A percentile compares a stretch with the other conserved stretches of the same genome.
Conservation (phyloP, 2,329 filamentous ascomycete species). For the Parafenestella ontariensis region DNA sequence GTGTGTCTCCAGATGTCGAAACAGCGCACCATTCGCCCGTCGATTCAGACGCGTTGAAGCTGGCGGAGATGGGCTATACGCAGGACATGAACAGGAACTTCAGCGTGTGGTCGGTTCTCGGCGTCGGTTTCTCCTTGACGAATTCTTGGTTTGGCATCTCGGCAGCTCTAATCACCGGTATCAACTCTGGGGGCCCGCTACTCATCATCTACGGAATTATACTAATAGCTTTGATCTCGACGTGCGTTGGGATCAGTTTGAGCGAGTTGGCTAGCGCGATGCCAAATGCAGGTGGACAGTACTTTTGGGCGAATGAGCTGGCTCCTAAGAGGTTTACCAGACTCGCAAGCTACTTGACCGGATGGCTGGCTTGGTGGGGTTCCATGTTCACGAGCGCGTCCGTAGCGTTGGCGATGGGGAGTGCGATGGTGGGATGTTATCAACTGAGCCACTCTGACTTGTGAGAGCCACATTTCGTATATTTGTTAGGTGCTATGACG, state of each 20-base stretch:
- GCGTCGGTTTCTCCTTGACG: slow-evolving; percentile 60
- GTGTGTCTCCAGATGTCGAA: slow-evolving; percentile 16
- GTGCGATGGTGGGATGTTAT: slow-evolving; percentile 60
- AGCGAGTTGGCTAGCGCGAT: slow-evolving; percentile 58
- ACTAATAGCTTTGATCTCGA: slow-evolving; percentile 54
- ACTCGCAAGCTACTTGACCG: slow-evolving; percentile 57
- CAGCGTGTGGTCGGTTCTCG: slow-evolving; percentile 57
- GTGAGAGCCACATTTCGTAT: slow-evolving; percentile 46
- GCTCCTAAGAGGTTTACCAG: slow-evolving; percentile 55
- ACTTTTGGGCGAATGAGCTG: slow-evolving; percentile 60
- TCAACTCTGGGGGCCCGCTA: slow-evolving; percentile 58
- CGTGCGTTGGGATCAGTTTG: slow-evolving; percentile 55
- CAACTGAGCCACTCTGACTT: slow-evolving; percentile 60
- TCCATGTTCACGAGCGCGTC: slow-evolving; percentile 62
- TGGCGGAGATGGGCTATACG: slow-evolving; percentile 58
- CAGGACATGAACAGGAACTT: slow-evolving; percentile 59
- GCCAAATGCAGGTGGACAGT: slow-evolving; percentile 61
- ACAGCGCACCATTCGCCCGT: slow-evolving; percentile 17
- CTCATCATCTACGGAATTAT: slow-evolving; percentile 60
- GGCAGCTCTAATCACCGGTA: slow-evolving; percentile 57
- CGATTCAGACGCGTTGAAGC: slow-evolving; percentile 52
- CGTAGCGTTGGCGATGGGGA: slow-evolving; percentile 58
- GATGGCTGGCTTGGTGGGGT: slow-evolving; percentile 63
- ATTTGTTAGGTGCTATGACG: neutral
- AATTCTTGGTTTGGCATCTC: slow-evolving; percentile 62